A percentile compares a stretch with the other conserved stretches of the same genome.
Evolutionary conservation across 2,329 filamentous ascomycete genomes (phyloP).

Genomic region (Alternaria conjuncta): DNA sequence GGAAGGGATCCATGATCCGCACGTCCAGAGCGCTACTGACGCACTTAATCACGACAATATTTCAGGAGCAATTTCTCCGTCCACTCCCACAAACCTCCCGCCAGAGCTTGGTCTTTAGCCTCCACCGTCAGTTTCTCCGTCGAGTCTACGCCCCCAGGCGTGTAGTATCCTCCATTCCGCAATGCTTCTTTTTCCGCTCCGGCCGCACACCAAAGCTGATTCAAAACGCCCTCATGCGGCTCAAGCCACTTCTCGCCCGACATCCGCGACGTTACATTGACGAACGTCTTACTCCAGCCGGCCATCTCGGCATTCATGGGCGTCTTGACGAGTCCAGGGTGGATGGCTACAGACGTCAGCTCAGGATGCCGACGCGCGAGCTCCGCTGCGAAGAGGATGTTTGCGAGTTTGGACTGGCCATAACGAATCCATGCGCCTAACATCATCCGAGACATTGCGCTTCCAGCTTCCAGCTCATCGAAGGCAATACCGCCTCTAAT

Average conservation of each 20-base stretch:
- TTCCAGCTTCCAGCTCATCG: conserved; percentile 5
- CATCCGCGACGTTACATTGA: conserved; percentile 6
- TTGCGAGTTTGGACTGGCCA: conserved; percentile 58
- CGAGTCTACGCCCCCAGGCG: conserved; percentile 24
- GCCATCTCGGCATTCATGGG: conserved; percentile 37
- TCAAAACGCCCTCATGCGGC: conserved; percentile 38
- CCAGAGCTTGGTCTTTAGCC: conserved; percentile 15
- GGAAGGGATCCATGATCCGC: not conserved
- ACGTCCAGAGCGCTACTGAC: not conserved
- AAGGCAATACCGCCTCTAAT: conserved; percentile 42
- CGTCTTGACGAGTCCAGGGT: conserved; percentile 59
- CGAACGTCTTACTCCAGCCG: conserved; percentile 19
- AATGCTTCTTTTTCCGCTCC: conserved; percentile 38
- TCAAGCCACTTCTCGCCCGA: not conserved
- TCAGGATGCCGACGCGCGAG: conserved; percentile 54
- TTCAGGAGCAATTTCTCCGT: conserved; percentile 21
- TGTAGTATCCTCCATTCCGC: conserved; percentile 49
- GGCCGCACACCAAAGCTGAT: conserved; percentile 47
- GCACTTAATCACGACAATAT: not conserved
- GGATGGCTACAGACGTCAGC: conserved; percentile 53
- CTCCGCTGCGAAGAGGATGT: conserved; percentile 54
- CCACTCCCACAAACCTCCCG: conserved; percentile 24
- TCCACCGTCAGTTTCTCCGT: conserved; percentile 14
- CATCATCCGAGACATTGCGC: conserved; percentile 29
- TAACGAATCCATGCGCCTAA: conserved; percentile 51